These are phyloP conservation scores for Neocucurbitaria cava DNA, from an alignment of 2,329 filamentous ascomycete genomes.

Conservation along the genomic window DNA sequence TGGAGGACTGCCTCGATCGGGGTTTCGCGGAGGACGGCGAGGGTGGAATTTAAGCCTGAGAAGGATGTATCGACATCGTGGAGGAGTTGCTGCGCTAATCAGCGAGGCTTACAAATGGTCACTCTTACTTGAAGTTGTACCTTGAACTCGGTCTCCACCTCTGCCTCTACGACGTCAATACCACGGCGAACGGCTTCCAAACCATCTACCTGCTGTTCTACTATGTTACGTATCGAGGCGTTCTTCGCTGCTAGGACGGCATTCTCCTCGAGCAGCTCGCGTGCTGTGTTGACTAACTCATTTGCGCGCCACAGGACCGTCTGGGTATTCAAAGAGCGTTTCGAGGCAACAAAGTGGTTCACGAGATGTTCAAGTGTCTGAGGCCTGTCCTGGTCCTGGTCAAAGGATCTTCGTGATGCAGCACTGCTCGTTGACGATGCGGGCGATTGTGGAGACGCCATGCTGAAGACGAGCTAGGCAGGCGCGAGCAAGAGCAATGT, in stretches of 20 bases:
- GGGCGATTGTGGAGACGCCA: conserved; percentile 52
- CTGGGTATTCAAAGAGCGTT: conserved; percentile 85
- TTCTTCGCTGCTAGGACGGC: conserved; percentile 69
- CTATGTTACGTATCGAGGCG: conserved; percentile 50
- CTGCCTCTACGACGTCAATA: conserved; percentile 50
- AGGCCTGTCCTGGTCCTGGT: conserved; percentile 41
- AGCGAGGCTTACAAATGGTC: background rate
- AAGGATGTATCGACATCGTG: conserved; percentile 72
- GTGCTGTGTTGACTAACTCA: conserved; percentile 80
- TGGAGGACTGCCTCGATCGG: conserved; percentile 70
- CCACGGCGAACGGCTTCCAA: conserved; percentile 54
- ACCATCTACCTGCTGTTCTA: conserved; percentile 54
- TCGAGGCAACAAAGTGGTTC: conserved; percentile 82
- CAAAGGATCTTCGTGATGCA: conserved; percentile 30
- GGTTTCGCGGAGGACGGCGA: conserved; percentile 69
- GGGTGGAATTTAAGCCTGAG: conserved; percentile 68
- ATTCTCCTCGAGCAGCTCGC: conserved; percentile 77
- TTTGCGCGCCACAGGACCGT: conserved; percentile 84
- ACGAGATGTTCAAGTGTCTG: conserved; percentile 77
- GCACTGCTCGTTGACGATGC: conserved; percentile 48
- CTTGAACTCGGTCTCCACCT: conserved; percentile 55
- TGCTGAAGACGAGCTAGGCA: conserved; percentile 8
- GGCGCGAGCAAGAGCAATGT: background rate
- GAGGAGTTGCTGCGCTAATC: conserved; percentile 58
- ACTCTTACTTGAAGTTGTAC: conserved; percentile 13